Evolutionary conservation across 1,284 basidiomycete species (phyloP).

Genomic region (Cerrena zonata): DNA sequence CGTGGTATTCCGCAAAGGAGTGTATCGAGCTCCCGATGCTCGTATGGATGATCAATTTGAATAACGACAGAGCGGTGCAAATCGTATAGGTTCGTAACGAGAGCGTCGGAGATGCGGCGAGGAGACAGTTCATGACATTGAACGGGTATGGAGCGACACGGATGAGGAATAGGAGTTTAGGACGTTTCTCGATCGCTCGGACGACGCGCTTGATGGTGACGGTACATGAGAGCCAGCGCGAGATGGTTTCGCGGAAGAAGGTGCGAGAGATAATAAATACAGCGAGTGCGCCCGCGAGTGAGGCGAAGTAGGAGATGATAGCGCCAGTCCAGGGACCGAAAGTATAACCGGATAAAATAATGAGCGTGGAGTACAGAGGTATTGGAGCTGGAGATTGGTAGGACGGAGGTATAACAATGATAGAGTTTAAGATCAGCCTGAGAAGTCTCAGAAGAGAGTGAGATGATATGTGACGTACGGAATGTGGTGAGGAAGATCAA

Average conservation of each 20-base stretch:
- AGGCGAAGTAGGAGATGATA: slow-evolving; percentile 79
- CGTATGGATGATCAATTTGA: slow-evolving; percentile 84
- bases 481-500: slow-evolving; percentile 80
- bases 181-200: slow-evolving; percentile 80
- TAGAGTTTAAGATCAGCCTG: not conserved
- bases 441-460: not conserved
- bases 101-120: slow-evolving; percentile 81
- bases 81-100: slow-evolving; percentile 71
- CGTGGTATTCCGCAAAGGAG: slow-evolving; percentile 70
- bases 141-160: slow-evolving; percentile 80
- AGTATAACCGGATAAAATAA: slow-evolving; percentile 81
- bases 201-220: slow-evolving; percentile 69
- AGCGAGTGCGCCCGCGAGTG: slow-evolving; percentile 70
- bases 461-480: slow-evolving; percentile 48
- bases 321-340: slow-evolving; percentile 78
- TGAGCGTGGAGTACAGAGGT: slow-evolving; percentile 83
- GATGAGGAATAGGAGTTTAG: slow-evolving; percentile 79
- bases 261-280: slow-evolving; percentile 75
- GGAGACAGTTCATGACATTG: slow-evolving; percentile 86
- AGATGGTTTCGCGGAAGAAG: slow-evolving; percentile 64
- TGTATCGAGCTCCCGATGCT: slow-evolving; percentile 77
- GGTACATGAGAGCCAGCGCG: slow-evolving; percentile 64
- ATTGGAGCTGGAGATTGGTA: slow-evolving; percentile 54
- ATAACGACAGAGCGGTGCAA: slow-evolving; percentile 77
- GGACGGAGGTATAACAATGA: slow-evolving; percentile 11